Conservation (phyloP, 2,329 filamentous ascomycete species). For the Penicillium sp. region DNA sequence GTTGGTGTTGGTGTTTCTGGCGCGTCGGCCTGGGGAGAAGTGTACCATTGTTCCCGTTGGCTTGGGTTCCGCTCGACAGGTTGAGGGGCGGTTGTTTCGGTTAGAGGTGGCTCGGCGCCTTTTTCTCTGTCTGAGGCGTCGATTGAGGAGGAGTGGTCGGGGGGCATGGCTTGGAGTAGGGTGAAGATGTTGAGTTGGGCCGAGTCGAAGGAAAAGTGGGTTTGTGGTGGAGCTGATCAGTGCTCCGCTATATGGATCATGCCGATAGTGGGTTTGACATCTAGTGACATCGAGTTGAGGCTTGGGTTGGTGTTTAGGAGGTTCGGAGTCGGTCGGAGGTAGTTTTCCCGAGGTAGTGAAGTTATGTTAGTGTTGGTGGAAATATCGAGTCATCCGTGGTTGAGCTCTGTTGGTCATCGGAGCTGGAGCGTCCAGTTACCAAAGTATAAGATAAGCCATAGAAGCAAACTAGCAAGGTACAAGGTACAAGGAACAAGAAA, state of each 20-base stretch:
- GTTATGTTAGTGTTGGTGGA: background rate
- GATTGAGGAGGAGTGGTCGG: background rate
- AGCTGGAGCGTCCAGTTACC: background rate
- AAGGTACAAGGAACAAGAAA: background rate
- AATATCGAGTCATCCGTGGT: background rate
- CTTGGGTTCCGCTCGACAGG: slow-evolving; percentile 43
- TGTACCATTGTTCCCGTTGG: slow-evolving; percentile 37
- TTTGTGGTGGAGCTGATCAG: slow-evolving; percentile 9
- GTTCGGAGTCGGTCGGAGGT: background rate
- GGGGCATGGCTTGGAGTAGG: slow-evolving; percentile 3
- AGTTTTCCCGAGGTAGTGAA: too few species aligned
- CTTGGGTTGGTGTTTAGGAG: background rate
- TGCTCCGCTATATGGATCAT: background rate
- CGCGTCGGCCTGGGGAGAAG: slow-evolving; percentile 23
- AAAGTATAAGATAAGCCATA: background rate
- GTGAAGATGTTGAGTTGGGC: background rate
- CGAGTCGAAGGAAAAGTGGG: background rate
- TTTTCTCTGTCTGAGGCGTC: slow-evolving; percentile 3
- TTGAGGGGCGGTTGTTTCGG: slow-evolving; percentile 34
- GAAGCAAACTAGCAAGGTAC: too few species aligned
- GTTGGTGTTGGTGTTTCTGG: slow-evolving; percentile 8
- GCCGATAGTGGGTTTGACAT: background rate
- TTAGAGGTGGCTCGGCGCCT: slow-evolving; percentile 17
- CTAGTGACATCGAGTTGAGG: background rate
- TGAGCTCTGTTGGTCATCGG: background rate